phyloP scores from a whole-genome alignment of 1,284 basidiomycete species.

The Tetrapyrgos nigripes region DNA sequence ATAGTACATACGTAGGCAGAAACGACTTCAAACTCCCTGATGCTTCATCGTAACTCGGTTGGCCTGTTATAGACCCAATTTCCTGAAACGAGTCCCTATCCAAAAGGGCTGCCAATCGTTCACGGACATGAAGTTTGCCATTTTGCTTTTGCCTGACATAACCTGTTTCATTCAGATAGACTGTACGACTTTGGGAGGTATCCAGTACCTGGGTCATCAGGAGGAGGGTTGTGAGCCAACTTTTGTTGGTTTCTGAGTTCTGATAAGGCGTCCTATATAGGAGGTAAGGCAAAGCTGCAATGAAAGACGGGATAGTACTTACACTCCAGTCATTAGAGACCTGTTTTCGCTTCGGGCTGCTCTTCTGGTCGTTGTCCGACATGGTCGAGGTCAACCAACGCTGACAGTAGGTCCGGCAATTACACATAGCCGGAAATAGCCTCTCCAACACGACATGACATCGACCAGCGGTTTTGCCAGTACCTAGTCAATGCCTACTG shows the following conservation, averaged over 20 bases:
- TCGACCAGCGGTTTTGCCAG: background rate
- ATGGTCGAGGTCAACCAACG: background rate
- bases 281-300: no score
- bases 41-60: slow-evolving; percentile 36
- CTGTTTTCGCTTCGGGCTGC: background rate
- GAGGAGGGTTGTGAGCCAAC: slow-evolving; percentile 39
- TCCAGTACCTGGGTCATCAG: slow-evolving; percentile 28
- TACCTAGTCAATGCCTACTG: slow-evolving; percentile 31
- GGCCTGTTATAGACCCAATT: slow-evolving; percentile 48
- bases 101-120: slow-evolving; percentile 42
- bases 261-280: slow-evolving; percentile 36
- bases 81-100: slow-evolving; percentile 44
- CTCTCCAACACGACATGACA: background rate
- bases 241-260: slow-evolving; percentile 38
- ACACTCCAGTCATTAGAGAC: background rate
- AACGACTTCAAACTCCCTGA: slow-evolving; percentile 41
- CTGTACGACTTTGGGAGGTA: background rate
- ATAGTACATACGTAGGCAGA: slow-evolving; percentile 42
- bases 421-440: background rate
- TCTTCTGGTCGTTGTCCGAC: background rate
- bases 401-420: background rate
- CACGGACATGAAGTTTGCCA: slow-evolving; percentile 50
- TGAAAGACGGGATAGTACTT: background rate
- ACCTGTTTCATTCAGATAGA: slow-evolving; percentile 29
- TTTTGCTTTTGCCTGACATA: slow-evolving; percentile 49